Base-by-base conservation (phyloP, 768 basidiomycete genomes). In the Coprinopsis strossmayeri region DNA sequence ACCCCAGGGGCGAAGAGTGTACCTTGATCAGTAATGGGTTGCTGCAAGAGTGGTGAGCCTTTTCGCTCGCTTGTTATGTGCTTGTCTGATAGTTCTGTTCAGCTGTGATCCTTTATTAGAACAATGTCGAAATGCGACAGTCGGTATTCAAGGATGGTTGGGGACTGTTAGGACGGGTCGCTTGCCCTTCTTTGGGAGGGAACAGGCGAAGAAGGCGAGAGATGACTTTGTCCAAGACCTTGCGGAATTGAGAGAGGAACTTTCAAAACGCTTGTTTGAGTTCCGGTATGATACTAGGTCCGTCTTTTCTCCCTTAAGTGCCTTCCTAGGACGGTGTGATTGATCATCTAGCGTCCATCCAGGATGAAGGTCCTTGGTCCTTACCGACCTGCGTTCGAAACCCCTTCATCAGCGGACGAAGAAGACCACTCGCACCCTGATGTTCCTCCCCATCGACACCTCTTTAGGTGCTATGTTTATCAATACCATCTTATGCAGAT, bases 401-500 rank as follows among this genome's bases (percentile, higher is more conserved):
- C 35, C 11, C 35, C 17, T 5, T 11, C 13, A 52, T 47, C 24
- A 48, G 55, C 53, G 13, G 45, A 46, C 34, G 51, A 54, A 12
- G 59, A 62, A 12, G 52, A 64, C n/a, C 23, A 24, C n/a, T 13
- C 4, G 3, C 72, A 76, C 5, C 30, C 49, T 11, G 50, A 49
- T 25, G 64, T 71, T 11, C 79, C 78, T 0, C 76, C 81, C 0
- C 86, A 88, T 62, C 77, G 81, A 34, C 79, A 81, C 58, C 66
- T 90, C 5, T 90, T 90, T 55, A 69, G 86, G 48, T 84, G 81
- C 43, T 89, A 82, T 55, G 76, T 85, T 24, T 88, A 85, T 59
- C 84, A 90, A 48, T 77, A 75, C 53, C 76, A 76, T 53, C 58
- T 75, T 25, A 64, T 72, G 20, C 71, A 69, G 44, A 64, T 72